phyloP scores from a whole-genome alignment of 2,329 filamentous ascomycete species.

The Didymella glomerata region DNA sequence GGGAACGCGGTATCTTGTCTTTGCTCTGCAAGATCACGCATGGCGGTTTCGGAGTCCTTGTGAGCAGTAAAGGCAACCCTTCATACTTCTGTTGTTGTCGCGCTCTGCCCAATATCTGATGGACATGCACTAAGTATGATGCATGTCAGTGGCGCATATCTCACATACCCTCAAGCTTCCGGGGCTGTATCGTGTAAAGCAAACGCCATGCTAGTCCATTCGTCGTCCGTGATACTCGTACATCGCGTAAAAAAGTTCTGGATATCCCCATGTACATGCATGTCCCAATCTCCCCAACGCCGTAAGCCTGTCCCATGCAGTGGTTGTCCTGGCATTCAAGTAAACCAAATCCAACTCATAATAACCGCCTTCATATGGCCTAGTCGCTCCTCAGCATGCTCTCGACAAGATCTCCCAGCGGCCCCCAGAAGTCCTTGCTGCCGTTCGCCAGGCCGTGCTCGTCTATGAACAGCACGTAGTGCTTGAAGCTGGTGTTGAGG shows the following conservation, averaged over 20 bases:
- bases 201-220: constrained; percentile 4
- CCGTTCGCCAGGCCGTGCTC: constrained; percentile 92
- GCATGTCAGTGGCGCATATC: too few species aligned
- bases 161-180: too few species aligned
- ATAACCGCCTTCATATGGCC: background rate
- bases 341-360: background rate
- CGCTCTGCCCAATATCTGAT: too few species aligned
- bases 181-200: background rate
- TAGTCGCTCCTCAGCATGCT: constrained; percentile 96
- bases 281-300: constrained; percentile 14
- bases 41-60: too few species aligned
- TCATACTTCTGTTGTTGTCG: too few species aligned
- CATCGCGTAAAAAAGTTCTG: constrained; percentile 16
- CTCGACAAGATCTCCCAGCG: constrained; percentile 92
- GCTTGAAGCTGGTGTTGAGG: constrained; percentile 99
- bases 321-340: constrained; percentile 1
- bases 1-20: too few species aligned
- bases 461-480: constrained; percentile 98
- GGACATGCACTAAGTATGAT: too few species aligned
- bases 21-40: too few species aligned
- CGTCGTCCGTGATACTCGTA: constrained; percentile 16
- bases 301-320: constrained; percentile 10
- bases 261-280: constrained; percentile 20
- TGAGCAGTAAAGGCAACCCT: too few species aligned
- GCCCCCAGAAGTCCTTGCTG: constrained; percentile 93